Percentiles rank a stretch among this genome's conserved stretches.
Evolutionary conservation across 805 yeast genomes (phyloP).

Genomic region (Yueomyces sp.): DNA sequence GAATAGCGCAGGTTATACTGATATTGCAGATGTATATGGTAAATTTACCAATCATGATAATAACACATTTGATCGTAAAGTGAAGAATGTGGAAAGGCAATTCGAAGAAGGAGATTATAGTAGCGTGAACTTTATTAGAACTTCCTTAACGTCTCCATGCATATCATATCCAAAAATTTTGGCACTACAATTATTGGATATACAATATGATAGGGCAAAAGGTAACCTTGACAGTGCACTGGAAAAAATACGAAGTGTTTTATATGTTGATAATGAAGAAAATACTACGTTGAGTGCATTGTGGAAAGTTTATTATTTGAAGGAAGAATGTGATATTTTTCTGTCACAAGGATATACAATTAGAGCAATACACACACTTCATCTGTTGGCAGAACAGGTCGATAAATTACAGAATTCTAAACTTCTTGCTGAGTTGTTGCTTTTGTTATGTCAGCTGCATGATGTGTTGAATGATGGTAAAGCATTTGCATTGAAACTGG

Average conservation of each 20-base stretch:
- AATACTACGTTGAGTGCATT: conserved; percentile 1
- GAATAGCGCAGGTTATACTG: neutral
- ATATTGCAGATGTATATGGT: neutral
- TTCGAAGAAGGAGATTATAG: conserved; percentile 23
- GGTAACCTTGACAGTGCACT: conserved; percentile 18
- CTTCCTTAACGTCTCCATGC: conserved; percentile 25
- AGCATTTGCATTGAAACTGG: neutral
- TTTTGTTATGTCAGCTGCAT: conserved; percentile 34
- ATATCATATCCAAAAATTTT: conserved; percentile 23
- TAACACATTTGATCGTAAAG: neutral
- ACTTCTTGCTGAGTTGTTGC: conserved; percentile 32
- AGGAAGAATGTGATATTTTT: conserved; percentile 19
- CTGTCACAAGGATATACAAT: conserved; percentile 31
- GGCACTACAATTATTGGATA: conserved; percentile 29
- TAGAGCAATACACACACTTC: conserved; percentile 36
- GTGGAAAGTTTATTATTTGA: conserved; percentile 18
- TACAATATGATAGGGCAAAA: conserved; percentile 26
- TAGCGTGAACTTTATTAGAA: conserved; percentile 28
- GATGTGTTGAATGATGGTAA: conserved; percentile 27
- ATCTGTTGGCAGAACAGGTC: conserved; percentile 38
- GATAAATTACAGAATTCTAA: conserved; percentile 32
- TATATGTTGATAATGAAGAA: neutral
- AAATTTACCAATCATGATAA: neutral
- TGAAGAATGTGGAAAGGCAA: neutral
- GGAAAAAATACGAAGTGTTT: conserved; percentile 9